Base-by-base conservation (phyloP, 2,329 filamentous ascomycete species). In the Clarireedia homoeocarpa region DNA sequence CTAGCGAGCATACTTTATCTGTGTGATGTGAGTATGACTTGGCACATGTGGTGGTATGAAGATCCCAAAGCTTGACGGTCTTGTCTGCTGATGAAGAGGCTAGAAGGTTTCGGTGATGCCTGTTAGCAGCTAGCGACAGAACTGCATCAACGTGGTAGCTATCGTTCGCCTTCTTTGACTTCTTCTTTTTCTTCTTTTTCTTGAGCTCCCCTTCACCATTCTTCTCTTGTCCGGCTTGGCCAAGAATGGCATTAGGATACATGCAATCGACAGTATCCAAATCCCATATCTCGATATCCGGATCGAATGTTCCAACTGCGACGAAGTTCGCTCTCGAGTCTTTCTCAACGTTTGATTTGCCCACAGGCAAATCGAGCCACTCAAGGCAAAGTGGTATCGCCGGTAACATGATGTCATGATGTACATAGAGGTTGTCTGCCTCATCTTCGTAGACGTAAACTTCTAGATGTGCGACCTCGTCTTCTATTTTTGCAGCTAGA, bases 351-450 rank as follows among this genome's bases (percentile, higher is more conserved):
- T 71, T 75, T 10, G 78, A 73, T 70, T 90, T 89, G 62, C 88
- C 86, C 38, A 96, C 90, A n/a, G 90, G 86, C 55, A 96, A 79
- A 70, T 96, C 89, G 46, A 99, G 75, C 94, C 94, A 99, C 75
- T 99, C 94, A 42, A 97, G 81, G 67, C 90, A 94, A 6, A 99
- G 83, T 10, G 94, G 94, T 68, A 99, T 96, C 24, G 92, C 92
- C 34, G 94, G 94, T 55, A 99, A 81, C 92, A 99, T 97, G 66
- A 99, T 95, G 72, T 99, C 94, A 80, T 99, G 94, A 75, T 99
- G 94, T 24, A 99, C 92, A 71, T 99, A 99, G 59, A 99, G 85
- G 71, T 99, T 99, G 73, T 97, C 94, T 46, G 86, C 88, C 60
- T 84, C 84, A 66, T 97, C 94, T 72, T 99, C 94, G 73, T 97